Evolutionary conservation across 768 basidiomycete genomes (phyloP).

Genomic region (Saitozyma podzolica): DNA sequence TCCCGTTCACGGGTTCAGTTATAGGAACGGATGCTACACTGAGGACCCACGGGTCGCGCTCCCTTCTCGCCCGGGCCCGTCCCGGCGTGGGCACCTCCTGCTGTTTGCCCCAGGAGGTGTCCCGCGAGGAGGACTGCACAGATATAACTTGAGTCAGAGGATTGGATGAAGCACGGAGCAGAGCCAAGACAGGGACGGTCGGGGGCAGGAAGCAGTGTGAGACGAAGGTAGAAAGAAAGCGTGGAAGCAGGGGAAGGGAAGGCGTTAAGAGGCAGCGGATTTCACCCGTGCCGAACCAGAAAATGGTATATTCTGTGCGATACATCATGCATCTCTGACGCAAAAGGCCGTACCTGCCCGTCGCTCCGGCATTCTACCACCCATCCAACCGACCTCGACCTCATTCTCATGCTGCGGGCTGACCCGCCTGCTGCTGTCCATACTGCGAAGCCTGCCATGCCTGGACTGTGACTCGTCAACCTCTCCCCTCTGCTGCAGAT

Average conservation of each 20-base stretch:
- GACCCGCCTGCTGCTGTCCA: constrained; percentile 33
- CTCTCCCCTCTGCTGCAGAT: not conserved
- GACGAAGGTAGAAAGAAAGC: too few species aligned
- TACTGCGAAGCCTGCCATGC: constrained; percentile 49
- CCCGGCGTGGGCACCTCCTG: not conserved
- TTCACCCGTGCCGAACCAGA: too few species aligned
- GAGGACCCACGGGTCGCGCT: constrained; percentile 34
- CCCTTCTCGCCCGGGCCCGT: not conserved
- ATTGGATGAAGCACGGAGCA: too few species aligned
- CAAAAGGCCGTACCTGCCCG: not conserved
- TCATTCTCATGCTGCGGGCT: not conserved
- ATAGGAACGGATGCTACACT: constrained; percentile 44
- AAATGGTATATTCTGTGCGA: not conserved
- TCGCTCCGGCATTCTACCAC: too few species aligned
- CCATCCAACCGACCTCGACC: too few species aligned
- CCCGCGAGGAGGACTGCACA: constrained; percentile 19
- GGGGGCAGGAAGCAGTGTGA: too few species aligned
- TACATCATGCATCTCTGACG: not conserved
- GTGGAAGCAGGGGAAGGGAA: too few species aligned
- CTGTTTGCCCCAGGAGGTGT: not conserved
- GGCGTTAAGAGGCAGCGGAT: too few species aligned
- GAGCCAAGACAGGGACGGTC: too few species aligned
- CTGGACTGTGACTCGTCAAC: constrained; percentile 36
- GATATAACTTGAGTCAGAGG: not conserved
- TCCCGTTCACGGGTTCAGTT: constrained; percentile 36